Percentiles rank a stretch among this genome's conserved stretches.
Conservation (phyloP, 2,329 filamentous ascomycete genomes). For the Fusarium scirpi region DNA sequence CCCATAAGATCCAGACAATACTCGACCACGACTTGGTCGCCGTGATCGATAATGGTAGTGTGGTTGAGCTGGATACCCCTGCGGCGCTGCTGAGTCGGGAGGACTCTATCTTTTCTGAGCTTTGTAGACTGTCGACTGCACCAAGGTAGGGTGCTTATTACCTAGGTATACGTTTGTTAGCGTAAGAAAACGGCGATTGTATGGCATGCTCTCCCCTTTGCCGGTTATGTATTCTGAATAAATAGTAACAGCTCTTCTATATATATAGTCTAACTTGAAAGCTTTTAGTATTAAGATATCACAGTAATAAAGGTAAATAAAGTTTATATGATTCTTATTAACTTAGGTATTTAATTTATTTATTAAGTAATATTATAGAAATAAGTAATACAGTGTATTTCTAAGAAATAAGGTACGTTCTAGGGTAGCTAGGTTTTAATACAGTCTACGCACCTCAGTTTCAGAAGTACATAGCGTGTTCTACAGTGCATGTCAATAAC, state of each 20-base stretch:
- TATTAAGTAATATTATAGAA: too few relatives aligned
- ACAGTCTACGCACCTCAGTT: too few relatives aligned
- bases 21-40: slow-evolving; percentile 34
- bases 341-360: not conserved
- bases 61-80: slow-evolving; percentile 13
- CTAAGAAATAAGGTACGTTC: too few relatives aligned
- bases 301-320: slow-evolving; percentile 2
- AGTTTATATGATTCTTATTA: not conserved
- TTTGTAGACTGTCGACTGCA: slow-evolving; percentile 10
- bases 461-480: not conserved
- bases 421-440: too few relatives aligned
- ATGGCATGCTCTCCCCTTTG: slow-evolving; percentile 4
- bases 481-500: not conserved
- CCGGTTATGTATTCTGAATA: not conserved
- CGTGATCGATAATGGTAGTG: slow-evolving; percentile 30
- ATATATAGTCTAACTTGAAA: not conserved
- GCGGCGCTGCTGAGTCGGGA: slow-evolving; percentile 10
- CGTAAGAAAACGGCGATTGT: slow-evolving; percentile 4
- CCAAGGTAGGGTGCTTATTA: slow-evolving; percentile 7
- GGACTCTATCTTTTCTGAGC: slow-evolving; percentile 12
- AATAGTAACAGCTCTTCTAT: slow-evolving; percentile 2
- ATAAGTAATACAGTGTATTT: too few relatives aligned
- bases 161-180: slow-evolving; percentile 2
- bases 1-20: slow-evolving; percentile 42
- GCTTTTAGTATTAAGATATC: not conserved